phyloP scores from a whole-genome alignment of 2,329 filamentous ascomycete species.

The Aspergillus cejpii region DNA sequence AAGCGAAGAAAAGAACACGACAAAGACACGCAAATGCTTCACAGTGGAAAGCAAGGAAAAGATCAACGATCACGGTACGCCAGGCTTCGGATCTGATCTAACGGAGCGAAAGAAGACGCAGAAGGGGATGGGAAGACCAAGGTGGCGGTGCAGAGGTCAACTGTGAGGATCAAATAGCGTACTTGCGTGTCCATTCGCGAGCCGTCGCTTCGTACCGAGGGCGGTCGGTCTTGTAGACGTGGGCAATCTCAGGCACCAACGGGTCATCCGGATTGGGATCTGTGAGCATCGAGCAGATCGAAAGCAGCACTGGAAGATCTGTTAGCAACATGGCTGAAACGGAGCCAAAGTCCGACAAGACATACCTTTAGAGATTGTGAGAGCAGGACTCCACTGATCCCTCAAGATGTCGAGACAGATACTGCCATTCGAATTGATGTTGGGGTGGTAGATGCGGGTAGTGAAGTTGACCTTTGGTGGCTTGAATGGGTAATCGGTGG shows the following conservation, averaged over 20 bases:
- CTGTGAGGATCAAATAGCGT: slow-evolving; percentile 66
- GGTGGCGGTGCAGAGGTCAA: slow-evolving; percentile 20
- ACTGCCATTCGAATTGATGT: slow-evolving; percentile 99
- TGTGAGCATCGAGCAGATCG: slow-evolving; percentile 99
- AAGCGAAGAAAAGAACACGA: slow-evolving; percentile 7
- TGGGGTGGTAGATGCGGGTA: slow-evolving; percentile 98
- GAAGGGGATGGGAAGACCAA: slow-evolving; percentile 24
- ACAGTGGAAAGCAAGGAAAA: slow-evolving; percentile 22
- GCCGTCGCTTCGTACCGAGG: slow-evolving; percentile 93
- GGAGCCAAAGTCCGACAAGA: neutral
- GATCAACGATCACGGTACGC: slow-evolving; percentile 38
- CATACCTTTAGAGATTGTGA: slow-evolving; percentile 97
- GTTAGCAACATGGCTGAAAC: neutral
- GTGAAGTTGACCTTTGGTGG: slow-evolving; percentile 99
- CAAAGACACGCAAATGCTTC: slow-evolving; percentile 19
- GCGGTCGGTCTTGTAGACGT: slow-evolving; percentile 99
- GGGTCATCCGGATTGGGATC: slow-evolving; percentile 99
- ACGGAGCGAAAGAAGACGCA: slow-evolving; percentile 25
- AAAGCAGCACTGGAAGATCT: slow-evolving; percentile 67
- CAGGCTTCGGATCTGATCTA: slow-evolving; percentile 36
- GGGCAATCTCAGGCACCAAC: slow-evolving; percentile 95
- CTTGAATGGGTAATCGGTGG: slow-evolving; percentile 99
- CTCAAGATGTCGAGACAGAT: slow-evolving; percentile 97
- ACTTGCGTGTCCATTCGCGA: slow-evolving; percentile 98
- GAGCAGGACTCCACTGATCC: slow-evolving; percentile 97